These are phyloP conservation scores for Spathaspora gorwiae DNA, from an alignment of 805 yeast species.

Conservation along the genomic window DNA sequence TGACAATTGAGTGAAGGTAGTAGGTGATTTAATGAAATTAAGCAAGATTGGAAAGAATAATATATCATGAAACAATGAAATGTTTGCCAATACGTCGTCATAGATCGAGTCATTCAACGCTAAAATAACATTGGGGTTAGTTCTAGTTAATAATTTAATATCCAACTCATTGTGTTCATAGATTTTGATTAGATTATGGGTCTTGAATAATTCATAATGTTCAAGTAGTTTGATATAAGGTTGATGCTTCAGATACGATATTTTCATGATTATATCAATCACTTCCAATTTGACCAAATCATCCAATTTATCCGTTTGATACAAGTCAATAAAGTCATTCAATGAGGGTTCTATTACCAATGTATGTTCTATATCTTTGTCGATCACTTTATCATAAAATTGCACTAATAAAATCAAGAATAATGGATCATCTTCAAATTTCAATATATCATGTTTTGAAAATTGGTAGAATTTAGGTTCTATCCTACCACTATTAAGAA, in stretches of 20 bases:
- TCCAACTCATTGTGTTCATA: conserved; percentile 14
- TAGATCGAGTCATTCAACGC: conserved; percentile 9
- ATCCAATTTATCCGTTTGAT: conserved; percentile 4
- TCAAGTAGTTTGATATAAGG: conserved; percentile 5
- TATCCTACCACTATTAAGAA: conserved; percentile 2
- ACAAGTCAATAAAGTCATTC: not conserved
- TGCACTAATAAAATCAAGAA: conserved; percentile 19
- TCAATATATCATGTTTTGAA: conserved; percentile 11
- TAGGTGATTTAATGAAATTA: conserved; percentile 17
- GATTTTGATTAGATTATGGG: conserved; percentile 14
- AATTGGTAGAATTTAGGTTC: conserved; percentile 8
- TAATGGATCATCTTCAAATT: conserved; percentile 20
- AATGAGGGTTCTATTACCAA: not conserved
- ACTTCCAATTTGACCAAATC: conserved; percentile 14
- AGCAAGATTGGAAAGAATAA: conserved; percentile 23
- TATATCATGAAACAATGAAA: conserved; percentile 11
- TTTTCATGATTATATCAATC: conserved; percentile 13
- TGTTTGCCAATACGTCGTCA: conserved; percentile 8
- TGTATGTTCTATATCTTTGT: not conserved
- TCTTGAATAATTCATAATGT: conserved; percentile 12
- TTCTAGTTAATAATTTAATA: conserved; percentile 15
- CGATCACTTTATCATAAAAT: conserved; percentile 20
- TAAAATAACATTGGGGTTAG: conserved; percentile 13
- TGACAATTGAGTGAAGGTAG: conserved; percentile 9
- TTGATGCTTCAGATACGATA: conserved; percentile 14